Base-by-base conservation (phyloP, 2,329 filamentous ascomycete species). In the Monosporascus sp. region DNA sequence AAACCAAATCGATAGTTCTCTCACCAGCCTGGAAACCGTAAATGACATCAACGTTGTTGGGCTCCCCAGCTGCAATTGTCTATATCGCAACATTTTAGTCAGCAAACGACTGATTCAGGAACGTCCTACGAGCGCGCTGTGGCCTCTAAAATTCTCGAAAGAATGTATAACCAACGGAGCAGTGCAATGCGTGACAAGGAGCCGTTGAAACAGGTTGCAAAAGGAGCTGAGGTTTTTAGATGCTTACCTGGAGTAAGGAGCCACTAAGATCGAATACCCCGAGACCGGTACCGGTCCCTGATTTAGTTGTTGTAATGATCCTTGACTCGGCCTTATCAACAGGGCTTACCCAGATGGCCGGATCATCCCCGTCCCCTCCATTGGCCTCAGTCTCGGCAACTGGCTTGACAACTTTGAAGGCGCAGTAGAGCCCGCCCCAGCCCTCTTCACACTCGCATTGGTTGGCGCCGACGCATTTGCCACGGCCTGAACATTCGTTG, bases 11-110 rank as follows among this genome's bases (percentile, higher is more conserved):
- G 1, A 77, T 65, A 1, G 61, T 74, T 3, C 73, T 68, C 17
- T 72, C 63, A 1, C 76, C 77, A 0, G 72, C 67, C 5, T 70
- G 59, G 47, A 81, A 76, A 9, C 69, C 70, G 51, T 79, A 80
- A 43, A 81, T 78, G 26, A 81, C 69, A 49, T 81, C 78, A 1
- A 81, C 77, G 38, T 81, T 81, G 55, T 81, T 79, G 0, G 79
- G 79, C 51, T 81, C 69, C 1, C 69, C 70, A 0, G 77, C 77
- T 0, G 63, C 53, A 7, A 78, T 65, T 3, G 70, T 69, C 58
- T 31, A 31, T 31, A 31, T 31, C 27, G 9, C 9, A 31, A 31
- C 27, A 14, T 31, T 31, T 11, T 31, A 11, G 27, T 31, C 27
- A 31, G 27, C 27, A 31, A 14, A 31, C 9, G 27, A 3, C 3